phyloP scores from a whole-genome alignment of 495 filamentous ascomycete species.

The Tetracladium marchalianum region DNA sequence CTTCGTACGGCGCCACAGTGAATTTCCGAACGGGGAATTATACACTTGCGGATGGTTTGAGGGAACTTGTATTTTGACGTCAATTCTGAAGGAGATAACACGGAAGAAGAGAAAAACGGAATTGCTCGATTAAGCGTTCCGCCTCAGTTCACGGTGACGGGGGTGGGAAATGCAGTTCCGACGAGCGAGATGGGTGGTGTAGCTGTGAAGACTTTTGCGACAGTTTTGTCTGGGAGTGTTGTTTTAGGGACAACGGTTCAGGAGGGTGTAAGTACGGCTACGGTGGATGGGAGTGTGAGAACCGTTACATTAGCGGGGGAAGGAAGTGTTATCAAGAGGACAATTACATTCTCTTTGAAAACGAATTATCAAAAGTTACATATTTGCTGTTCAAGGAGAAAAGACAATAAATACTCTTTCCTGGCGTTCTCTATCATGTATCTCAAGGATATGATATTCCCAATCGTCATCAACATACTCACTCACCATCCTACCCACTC shows the following conservation, averaged over 20 bases:
- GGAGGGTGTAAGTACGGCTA: not conserved
- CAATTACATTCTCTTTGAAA: too few relatives aligned
- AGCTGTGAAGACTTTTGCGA: conserved; percentile 15
- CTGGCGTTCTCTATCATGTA: too few relatives aligned
- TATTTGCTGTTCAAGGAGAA: too few relatives aligned
- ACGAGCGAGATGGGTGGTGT: conserved; percentile 20
- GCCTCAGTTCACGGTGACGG: conserved; percentile 25
- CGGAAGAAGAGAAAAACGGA: conserved; percentile 24
- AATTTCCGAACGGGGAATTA: conserved; percentile 30
- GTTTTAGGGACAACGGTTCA: conserved; percentile 1
- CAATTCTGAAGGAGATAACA: not conserved
- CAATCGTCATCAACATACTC: too few relatives aligned
- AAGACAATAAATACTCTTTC: too few relatives aligned
- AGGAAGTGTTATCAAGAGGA: too few relatives aligned
- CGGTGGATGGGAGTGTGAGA: too few relatives aligned
- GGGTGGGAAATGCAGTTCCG: conserved; percentile 27
- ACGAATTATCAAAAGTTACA: too few relatives aligned
- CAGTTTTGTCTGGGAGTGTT: conserved; percentile 9
- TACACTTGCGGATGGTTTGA: conserved; percentile 21
- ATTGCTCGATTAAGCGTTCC: conserved; percentile 28
- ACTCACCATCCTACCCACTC: too few relatives aligned
- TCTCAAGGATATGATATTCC: too few relatives aligned
- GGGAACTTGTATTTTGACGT: conserved; percentile 29
- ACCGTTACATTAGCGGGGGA: too few relatives aligned
- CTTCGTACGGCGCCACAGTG: conserved; percentile 17